These are phyloP conservation scores for Thalassiosira livingstoniorum DNA, from an alignment of 352 stramenopile species.

Conservation along the genomic window DNA sequence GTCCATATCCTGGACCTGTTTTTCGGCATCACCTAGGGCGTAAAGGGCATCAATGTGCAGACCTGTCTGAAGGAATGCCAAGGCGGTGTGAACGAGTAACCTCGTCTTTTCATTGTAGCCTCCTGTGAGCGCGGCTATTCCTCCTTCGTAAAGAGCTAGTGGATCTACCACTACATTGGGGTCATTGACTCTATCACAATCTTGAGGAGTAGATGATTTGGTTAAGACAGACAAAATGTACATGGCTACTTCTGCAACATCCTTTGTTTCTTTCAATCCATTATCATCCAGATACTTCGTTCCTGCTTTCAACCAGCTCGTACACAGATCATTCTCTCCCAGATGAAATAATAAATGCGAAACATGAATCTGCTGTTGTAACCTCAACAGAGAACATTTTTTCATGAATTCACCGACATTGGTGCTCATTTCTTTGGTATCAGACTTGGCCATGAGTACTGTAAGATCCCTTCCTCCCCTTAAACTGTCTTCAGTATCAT, in stretches of 20 bases:
- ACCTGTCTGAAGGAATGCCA: slow-evolving; percentile 4
- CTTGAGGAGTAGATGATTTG: background rate
- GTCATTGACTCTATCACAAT: background rate
- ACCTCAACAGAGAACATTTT: background rate
- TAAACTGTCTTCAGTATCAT: no score
- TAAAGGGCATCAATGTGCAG: slow-evolving; percentile 3
- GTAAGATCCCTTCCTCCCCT: background rate
- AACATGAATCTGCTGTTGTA: slow-evolving; percentile 1
- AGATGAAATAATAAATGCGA: background rate
- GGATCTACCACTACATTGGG: background rate
- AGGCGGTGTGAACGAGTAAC: background rate
- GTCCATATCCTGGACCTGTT: no score
- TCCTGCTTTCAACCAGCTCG: background rate
- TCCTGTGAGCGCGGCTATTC: background rate
- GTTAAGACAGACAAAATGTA: background rate
- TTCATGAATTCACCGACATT: slow-evolving; percentile 2
- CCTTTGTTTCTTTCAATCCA: background rate
- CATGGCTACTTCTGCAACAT: slow-evolving; percentile 1
- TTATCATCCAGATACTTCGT: background rate
- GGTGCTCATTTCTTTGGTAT: background rate
- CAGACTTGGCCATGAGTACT: background rate
- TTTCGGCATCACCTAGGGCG: background rate
- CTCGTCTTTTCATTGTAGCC: slow-evolving; percentile 3
- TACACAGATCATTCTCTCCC: background rate
- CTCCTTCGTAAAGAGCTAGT: slow-evolving; percentile 10